Percentiles rank a stretch among this genome's conserved stretches.
Evolutionary conservation across 1,284 basidiomycete species (phyloP).

Genomic region (Blastosporella zonata): DNA sequence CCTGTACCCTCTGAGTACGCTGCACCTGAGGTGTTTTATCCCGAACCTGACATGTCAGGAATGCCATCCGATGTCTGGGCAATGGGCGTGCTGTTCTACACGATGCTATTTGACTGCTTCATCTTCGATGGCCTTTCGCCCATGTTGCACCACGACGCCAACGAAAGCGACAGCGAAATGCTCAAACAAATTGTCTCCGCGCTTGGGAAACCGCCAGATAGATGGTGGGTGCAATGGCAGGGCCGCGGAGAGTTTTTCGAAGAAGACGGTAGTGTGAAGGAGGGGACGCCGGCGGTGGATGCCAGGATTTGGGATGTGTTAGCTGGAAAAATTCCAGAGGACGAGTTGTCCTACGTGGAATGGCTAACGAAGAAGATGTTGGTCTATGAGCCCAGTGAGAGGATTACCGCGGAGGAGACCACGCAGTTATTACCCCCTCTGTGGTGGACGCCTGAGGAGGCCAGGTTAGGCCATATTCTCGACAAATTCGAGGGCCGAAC

Average conservation of each 20-base stretch:
- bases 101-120: constrained; percentile 1
- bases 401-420: constrained; percentile 4
- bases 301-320: not conserved
- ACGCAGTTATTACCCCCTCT: not conserved
- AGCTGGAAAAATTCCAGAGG: not conserved
- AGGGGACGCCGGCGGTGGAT: not conserved
- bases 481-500: too few relatives aligned
- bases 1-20: not conserved
- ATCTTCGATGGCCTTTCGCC: not conserved
- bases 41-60: not conserved
- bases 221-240: constrained; percentile 5
- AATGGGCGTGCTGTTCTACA: not conserved
- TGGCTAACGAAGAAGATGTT: not conserved
- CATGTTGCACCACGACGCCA: not conserved
- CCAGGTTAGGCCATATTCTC: too few relatives aligned
- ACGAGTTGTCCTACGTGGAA: not conserved
- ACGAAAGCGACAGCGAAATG: constrained; percentile 6
- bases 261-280: not conserved
- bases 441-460: too few relatives aligned
- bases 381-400: constrained; percentile 4
- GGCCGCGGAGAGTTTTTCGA: not conserved
- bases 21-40: constrained; percentile 8
- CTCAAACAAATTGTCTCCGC: too few relatives aligned
- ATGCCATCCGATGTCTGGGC: constrained; percentile 1
- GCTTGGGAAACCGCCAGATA: constrained; percentile 6